Evolutionary conservation across 1,139 yeast genomes (phyloP).

Genomic region (Pichia norvegensis): DNA sequence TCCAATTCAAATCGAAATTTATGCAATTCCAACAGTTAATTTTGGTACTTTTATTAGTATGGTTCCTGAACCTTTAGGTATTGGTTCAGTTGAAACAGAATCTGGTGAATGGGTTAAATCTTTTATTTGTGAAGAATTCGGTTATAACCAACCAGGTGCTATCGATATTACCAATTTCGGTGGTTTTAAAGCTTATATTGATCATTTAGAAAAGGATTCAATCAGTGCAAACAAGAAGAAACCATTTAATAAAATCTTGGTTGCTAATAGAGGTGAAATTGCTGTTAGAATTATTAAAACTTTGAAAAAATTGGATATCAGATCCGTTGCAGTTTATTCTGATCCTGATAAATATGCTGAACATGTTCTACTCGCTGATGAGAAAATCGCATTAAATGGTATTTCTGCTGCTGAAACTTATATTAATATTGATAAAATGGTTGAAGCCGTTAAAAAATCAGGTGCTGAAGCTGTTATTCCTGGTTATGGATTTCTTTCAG

Average conservation of each 20-base stretch:
- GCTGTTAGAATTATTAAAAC: conserved; percentile 92
- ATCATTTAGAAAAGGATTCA: conserved; percentile 23
- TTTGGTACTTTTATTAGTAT: conserved; percentile 78
- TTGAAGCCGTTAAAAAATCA: conserved; percentile 73
- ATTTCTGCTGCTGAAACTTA: conserved; percentile 85
- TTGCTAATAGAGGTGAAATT: conserved; percentile 96
- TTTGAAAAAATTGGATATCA: conserved; percentile 67
- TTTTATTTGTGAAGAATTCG: conserved; percentile 86
- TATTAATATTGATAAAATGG: conserved; percentile 73
- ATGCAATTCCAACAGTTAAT: conserved; percentile 65
- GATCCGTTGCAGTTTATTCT: conserved; percentile 80
- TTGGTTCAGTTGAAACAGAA: conserved; percentile 79
- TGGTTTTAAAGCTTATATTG: conserved; percentile 74
- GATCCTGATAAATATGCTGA: conserved; percentile 84
- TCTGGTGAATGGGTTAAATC: conserved; percentile 83
- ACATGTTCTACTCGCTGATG: conserved; percentile 78
- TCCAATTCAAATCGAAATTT: conserved; percentile 66
- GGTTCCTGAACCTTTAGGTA: conserved; percentile 94
- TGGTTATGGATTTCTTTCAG: conserved; percentile 94
- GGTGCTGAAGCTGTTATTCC: conserved; percentile 92
- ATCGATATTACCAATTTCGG: conserved; percentile 75
- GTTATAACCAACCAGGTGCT: conserved; percentile 64
- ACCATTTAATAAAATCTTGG: conserved; percentile 78
- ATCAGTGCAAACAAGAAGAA: conserved; percentile 31
- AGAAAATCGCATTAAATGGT: conserved; percentile 72